Conservation (phyloP, 2,329 filamentous ascomycete species). For the Ophiostoma montium region DNA sequence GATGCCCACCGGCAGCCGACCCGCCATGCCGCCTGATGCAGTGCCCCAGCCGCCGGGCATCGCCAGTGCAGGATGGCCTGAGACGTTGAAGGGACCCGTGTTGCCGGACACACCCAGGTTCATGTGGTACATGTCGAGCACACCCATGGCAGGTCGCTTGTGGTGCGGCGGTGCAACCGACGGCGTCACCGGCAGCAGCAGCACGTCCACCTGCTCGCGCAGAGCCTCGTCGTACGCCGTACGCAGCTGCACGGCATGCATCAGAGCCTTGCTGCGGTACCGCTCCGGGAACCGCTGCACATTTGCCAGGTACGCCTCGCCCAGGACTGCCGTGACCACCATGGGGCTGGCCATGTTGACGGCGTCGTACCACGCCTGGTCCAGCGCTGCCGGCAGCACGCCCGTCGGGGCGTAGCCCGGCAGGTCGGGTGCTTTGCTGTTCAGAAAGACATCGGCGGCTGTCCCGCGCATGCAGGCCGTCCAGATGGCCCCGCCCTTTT, state of each 20-base stretch:
- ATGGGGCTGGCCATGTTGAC: slow-evolving; percentile 30
- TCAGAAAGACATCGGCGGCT: slow-evolving; percentile 19
- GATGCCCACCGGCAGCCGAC: slow-evolving; percentile 19
- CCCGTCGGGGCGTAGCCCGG: slow-evolving; percentile 21
- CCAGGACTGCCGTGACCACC: slow-evolving; percentile 29
- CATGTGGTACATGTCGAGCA: slow-evolving; percentile 27
- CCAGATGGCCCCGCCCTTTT: slow-evolving; percentile 32
- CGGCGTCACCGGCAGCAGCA: slow-evolving; percentile 33
- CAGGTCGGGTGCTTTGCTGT: slow-evolving; percentile 19
- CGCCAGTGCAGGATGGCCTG: slow-evolving; percentile 33
- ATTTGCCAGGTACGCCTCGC: slow-evolving; percentile 19
- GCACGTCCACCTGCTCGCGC: slow-evolving; percentile 25
- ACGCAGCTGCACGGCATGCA: slow-evolving; percentile 30
- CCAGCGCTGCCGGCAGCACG: slow-evolving; percentile 17
- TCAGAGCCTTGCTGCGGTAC: slow-evolving; percentile 30
- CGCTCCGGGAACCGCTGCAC: slow-evolving; percentile 15
- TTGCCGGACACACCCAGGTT: slow-evolving; percentile 31
- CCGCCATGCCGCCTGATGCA: slow-evolving; percentile 10
- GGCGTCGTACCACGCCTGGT: slow-evolving; percentile 28
- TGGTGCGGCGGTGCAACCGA: slow-evolving; percentile 29
- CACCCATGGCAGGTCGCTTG: slow-evolving; percentile 16
- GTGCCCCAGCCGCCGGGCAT: slow-evolving; percentile 27
- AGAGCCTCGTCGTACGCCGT: slow-evolving; percentile 33
- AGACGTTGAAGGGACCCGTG: slow-evolving; percentile 33
- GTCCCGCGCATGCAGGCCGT: slow-evolving; percentile 24